A percentile compares a stretch with the other conserved stretches of the same genome.
Evolutionary conservation across 192 early-diverging fungal genomes (phyloP).

Genomic region (Coemansia sp.): DNA sequence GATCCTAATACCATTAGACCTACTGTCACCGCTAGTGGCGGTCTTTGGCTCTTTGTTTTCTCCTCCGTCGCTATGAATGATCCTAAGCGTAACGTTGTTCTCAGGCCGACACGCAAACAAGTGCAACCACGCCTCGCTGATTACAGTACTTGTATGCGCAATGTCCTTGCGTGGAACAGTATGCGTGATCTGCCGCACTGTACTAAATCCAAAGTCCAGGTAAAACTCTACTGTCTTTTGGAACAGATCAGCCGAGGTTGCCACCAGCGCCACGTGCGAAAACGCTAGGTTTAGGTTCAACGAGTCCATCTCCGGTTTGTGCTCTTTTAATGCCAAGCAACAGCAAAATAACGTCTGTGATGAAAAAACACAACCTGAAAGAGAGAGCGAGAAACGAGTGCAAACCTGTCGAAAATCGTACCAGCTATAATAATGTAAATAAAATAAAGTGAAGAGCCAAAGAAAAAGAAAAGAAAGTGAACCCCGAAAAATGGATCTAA

Average conservation of each 20-base stretch:
- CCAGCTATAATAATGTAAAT: no score
- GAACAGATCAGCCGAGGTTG: constrained; percentile 24
- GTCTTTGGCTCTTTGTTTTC: not conserved
- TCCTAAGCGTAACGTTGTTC: constrained; percentile 42
- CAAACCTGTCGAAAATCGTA: not conserved
- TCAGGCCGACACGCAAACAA: constrained; percentile 53
- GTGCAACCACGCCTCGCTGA: constrained; percentile 59
- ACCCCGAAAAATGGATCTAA: not conserved
- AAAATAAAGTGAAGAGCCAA: not conserved
- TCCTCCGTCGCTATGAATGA: constrained; percentile 28
- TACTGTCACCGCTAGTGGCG: not conserved
- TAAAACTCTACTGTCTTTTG: constrained; percentile 59
- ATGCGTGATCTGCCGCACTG: constrained; percentile 43
- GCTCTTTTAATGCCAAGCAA: constrained; percentile 4
- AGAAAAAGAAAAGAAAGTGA: not conserved
- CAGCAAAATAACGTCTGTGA: not conserved
- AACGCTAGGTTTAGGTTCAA: constrained; percentile 32
- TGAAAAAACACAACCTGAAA: not conserved
- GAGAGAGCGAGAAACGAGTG: not conserved
- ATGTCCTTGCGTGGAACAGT: constrained; percentile 35
- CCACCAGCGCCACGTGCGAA: constrained; percentile 47
- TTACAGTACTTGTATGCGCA: constrained; percentile 30
- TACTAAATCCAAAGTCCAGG: constrained; percentile 58
- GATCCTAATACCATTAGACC: constrained; percentile 20
- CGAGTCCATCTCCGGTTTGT: constrained; percentile 5